Conservation (phyloP, 202 grass and related monocot species). For the Eragrostis tef region DNA sequence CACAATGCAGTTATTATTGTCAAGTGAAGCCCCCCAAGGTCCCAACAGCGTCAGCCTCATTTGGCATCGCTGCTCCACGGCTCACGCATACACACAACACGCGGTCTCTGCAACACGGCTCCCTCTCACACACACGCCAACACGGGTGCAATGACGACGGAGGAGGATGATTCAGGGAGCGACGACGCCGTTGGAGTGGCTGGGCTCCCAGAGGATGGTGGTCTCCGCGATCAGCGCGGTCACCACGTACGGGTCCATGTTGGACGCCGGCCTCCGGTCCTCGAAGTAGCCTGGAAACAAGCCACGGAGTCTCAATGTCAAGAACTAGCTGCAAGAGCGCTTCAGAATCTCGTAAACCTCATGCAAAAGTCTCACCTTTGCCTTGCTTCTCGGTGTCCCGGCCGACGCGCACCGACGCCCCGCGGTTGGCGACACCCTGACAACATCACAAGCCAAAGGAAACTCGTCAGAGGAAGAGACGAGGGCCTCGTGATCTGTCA, state of each 20-base stretch:
- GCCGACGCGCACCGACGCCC: slow-evolving; percentile 77
- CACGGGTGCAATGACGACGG: neutral
- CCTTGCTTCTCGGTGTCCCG: slow-evolving; percentile 77
- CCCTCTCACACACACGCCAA: neutral
- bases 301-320: neutral
- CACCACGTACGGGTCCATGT: slow-evolving; percentile 88
- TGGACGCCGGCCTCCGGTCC: slow-evolving; percentile 78
- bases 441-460: neutral
- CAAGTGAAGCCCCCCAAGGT: neutral
- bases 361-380: slow-evolving; percentile 53
- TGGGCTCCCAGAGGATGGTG: slow-evolving; percentile 58
- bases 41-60: neutral
- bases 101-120: neutral
- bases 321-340: neutral
- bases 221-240: slow-evolving; percentile 75
- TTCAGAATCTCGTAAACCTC: neutral
- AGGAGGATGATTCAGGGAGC: slow-evolving; percentile 1
- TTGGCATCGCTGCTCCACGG: neutral
- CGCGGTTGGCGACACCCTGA: slow-evolving; percentile 83
- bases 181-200: slow-evolving; percentile 32
- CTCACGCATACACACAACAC: neutral
- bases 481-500: no score
- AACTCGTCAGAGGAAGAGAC: no score
- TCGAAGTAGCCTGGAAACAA: slow-evolving; percentile 69
- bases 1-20: slow-evolving; percentile 4